A percentile compares a stretch with the other conserved stretches of the same genome.
Conservation (phyloP, 2,329 filamentous ascomycete species). For the Blastomyces gilchristii region DNA sequence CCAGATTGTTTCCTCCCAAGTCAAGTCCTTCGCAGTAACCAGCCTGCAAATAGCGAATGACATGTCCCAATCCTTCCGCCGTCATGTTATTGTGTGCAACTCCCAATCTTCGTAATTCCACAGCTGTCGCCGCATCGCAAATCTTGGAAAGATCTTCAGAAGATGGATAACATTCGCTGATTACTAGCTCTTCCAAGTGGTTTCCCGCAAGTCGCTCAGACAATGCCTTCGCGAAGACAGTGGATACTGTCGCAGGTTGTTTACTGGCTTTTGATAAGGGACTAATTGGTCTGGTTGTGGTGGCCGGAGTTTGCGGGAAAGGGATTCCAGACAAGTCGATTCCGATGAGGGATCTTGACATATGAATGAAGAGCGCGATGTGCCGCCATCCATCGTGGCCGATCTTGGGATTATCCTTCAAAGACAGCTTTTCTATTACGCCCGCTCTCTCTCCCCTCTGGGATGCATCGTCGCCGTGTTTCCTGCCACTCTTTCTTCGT, state of each 20-base stretch:
- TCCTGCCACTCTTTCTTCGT: slow-evolving; percentile 35
- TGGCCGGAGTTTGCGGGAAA: slow-evolving; percentile 49
- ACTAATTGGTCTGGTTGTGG: slow-evolving; percentile 19
- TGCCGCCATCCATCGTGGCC: slow-evolving; percentile 83
- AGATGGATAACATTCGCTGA: slow-evolving; percentile 67
- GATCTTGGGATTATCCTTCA: slow-evolving; percentile 83
- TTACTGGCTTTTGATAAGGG: slow-evolving; percentile 15
- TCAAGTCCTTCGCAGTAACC: slow-evolving; percentile 81
- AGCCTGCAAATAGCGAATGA: slow-evolving; percentile 63
- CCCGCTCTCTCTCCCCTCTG: slow-evolving; percentile 41
- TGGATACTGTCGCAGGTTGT: slow-evolving; percentile 44
- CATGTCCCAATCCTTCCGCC: slow-evolving; percentile 60
- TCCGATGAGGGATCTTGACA: slow-evolving; percentile 75
- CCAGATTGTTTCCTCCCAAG: slow-evolving; percentile 70
- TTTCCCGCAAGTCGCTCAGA: slow-evolving; percentile 65
- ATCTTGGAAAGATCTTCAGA: slow-evolving; percentile 62
- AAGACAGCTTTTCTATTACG: slow-evolving; percentile 71
- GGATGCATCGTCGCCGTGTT: slow-evolving; percentile 24
- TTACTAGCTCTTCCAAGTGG: slow-evolving; percentile 68
- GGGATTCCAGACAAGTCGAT: slow-evolving; percentile 78
- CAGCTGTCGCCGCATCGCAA: slow-evolving; percentile 70
- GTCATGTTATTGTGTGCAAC: slow-evolving; percentile 74
- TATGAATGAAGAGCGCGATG: slow-evolving; percentile 77
- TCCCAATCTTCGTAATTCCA: slow-evolving; percentile 67
- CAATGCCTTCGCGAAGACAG: slow-evolving; percentile 64